Evolutionary conservation across 2,329 filamentous ascomycete genomes (phyloP), one percentile per base, ranked within the genome.

Genomic region (Clarireedia paspali): DNA sequence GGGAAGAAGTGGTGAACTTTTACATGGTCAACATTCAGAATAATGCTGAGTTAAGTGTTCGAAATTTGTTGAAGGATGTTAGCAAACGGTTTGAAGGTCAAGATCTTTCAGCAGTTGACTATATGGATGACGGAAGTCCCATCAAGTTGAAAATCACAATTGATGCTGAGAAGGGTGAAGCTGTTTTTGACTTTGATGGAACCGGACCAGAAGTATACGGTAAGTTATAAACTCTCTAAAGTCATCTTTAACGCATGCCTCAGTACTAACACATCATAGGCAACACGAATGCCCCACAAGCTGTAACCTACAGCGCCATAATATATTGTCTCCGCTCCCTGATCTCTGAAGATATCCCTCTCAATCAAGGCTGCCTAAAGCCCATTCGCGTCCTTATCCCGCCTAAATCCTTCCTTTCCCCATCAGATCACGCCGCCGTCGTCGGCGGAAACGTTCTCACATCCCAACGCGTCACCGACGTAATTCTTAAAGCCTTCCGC

Each of bases 381-480:
- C 89, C 89, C 0, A 88, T 94, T 64, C 78, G 83, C 53, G 86
- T 94, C 66, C 77, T 66, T 47, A 90, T 92, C 50, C 87, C 89
- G 0, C 79, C 82, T 6, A 81, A 82, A 61, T 86, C 82, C 10
- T 86, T 94, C 67, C 79, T 95, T 34, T 85, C 82, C 0, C 89
- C 89, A 0, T 87, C 84, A 0, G 84, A 87, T 66, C 83, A 83
- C 48, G 88, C 89, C 0, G 89, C 89, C 0, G 89, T 94, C 0
- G 89, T 92, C 0, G 89, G 88, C 47, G 89, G 89, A 55, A 94
- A 92, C 66, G 88, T 91, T 0, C 77, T 92, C 7, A 94, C 89
- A 0, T 82, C 79, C 23, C 89, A 94, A 68, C 82, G 89, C 49
- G 83, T 95, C 23, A 92, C 88, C 2, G 89, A 95, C 66, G 88